phyloP scores from a whole-genome alignment of 1,284 basidiomycete genomes.

The Clitocybe nebularis region DNA sequence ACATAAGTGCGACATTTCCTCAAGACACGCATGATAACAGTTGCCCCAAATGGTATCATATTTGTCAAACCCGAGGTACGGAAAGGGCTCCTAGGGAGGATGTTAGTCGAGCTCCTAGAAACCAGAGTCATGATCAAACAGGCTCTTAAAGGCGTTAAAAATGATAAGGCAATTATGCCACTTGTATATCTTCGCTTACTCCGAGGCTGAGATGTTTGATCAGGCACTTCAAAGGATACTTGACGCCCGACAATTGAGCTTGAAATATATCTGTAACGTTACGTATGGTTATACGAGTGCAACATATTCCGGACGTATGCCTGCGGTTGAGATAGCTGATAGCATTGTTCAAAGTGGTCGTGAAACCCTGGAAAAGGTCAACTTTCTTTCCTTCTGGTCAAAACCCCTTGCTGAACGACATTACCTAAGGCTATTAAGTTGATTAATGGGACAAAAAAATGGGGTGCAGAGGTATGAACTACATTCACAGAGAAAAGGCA shows the following conservation, averaged over 20 bases:
- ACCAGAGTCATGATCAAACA: slow-evolving; percentile 98
- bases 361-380: slow-evolving; percentile 90
- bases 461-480: slow-evolving; percentile 70
- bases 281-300: slow-evolving; percentile 96
- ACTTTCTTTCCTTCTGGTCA: slow-evolving; percentile 9
- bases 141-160: slow-evolving; percentile 81
- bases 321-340: slow-evolving; percentile 96
- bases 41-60: slow-evolving; percentile 92
- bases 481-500: neutral
- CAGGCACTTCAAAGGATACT: slow-evolving; percentile 74
- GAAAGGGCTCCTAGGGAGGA: slow-evolving; percentile 83
- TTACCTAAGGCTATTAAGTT: slow-evolving; percentile 69
- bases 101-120: slow-evolving; percentile 91
- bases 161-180: slow-evolving; percentile 61
- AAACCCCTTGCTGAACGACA: neutral
- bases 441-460: slow-evolving; percentile 76
- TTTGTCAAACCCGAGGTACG: slow-evolving; percentile 88
- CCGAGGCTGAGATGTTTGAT: slow-evolving; percentile 1
- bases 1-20: neutral
- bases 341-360: slow-evolving; percentile 96
- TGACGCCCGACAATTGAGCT: slow-evolving; percentile 83
- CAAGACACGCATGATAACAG: slow-evolving; percentile 46
- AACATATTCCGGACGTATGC: slow-evolving; percentile 95
- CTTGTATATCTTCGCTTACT: too few species aligned
- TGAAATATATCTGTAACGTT: slow-evolving; percentile 87